Base-by-base conservation (phyloP, 2,329 filamentous ascomycete species). In the Aspergillus pseudotamarii region DNA sequence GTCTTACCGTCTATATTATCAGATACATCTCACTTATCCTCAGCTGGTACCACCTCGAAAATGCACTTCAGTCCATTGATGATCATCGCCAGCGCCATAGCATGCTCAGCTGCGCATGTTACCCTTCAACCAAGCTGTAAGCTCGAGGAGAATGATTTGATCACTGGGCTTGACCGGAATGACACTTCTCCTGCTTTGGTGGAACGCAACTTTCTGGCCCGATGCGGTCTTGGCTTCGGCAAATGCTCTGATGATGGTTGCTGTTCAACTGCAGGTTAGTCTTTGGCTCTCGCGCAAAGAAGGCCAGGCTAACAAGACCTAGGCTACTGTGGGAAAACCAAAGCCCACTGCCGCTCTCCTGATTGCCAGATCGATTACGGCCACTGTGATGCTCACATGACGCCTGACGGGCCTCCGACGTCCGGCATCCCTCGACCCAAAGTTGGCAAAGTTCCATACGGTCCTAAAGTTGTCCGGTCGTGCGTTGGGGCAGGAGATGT, bases 401-500 rank as follows among this genome's bases (percentile, higher is more conserved):
- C 67, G 6, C 79, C 79, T 0, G 65, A 70, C 6, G 79, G 79
- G 10, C 71, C 71, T 14, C 70, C 76, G 21, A 80, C 78, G 8
- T 71, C 69, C 16, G 61, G 71, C 1, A 71, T 80, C 30, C 66
- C 69, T 60, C 77, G 79, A 21, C 73, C 77, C 63, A 72, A 71
- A n/a, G 14, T 76, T 28, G 78, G 79, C 26, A 65, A 70, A 43
- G 72, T 77, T 19, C 74, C 75, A 21, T 81, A 80, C 55, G 78
- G 73, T 1, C 73, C 74, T 26, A 61, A 66, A 10, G 68, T 72
- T 21, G 77, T 81, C 59, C 74, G 75, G 36, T 72, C 75, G 12
- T 83, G 81, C 66, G 73, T 69, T 45, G 79, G 80, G n/a, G 79
- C 83, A 3, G 86, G 88, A 58, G 86, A 85, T 12, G 83, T 91